phyloP scores from a whole-genome alignment of 306 rosid species.

The Cucurbita maxima region DNA sequence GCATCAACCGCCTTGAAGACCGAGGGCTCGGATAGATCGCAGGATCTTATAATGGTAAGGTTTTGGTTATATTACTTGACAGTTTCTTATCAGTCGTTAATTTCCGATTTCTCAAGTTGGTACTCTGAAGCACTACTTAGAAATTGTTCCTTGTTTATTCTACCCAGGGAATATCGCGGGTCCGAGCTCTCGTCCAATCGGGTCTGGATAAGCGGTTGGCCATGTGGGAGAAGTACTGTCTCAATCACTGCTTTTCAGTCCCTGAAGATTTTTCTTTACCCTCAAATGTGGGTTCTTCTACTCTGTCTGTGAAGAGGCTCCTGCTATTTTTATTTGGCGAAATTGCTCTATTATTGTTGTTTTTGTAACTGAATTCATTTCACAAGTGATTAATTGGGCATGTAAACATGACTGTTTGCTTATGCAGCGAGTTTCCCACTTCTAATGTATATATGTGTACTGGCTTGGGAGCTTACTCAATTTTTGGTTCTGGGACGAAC shows the following conservation, averaged over 20 bases:
- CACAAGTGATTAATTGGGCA: background rate
- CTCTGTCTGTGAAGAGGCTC: background rate
- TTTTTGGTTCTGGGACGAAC: background rate
- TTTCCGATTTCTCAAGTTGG: background rate
- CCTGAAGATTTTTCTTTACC: conserved; percentile 50
- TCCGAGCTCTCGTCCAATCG: conserved; percentile 35
- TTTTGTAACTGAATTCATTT: background rate
- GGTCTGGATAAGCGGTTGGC: conserved; percentile 42
- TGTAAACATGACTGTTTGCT: background rate
- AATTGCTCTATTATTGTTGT: background rate
- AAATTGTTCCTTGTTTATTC: background rate
- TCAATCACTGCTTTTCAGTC: conserved; percentile 49
- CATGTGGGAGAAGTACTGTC: conserved; percentile 72
- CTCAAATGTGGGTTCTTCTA: conserved; percentile 30
- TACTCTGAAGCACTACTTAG: background rate
- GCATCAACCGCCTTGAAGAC: conserved; percentile 34
- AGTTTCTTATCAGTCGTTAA: background rate
- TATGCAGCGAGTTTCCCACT: background rate
- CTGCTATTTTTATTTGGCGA: background rate
- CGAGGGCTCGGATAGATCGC: conserved; percentile 37
- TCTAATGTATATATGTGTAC: background rate
- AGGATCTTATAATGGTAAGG: conserved; percentile 40
- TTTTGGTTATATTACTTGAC: background rate
- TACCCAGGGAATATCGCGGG: conserved; percentile 36
- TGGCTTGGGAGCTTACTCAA: background rate